Evolutionary conservation across 768 basidiomycete species (phyloP), one percentile per base, ranked within the genome.

Genomic region (Pholiota conissans): DNA sequence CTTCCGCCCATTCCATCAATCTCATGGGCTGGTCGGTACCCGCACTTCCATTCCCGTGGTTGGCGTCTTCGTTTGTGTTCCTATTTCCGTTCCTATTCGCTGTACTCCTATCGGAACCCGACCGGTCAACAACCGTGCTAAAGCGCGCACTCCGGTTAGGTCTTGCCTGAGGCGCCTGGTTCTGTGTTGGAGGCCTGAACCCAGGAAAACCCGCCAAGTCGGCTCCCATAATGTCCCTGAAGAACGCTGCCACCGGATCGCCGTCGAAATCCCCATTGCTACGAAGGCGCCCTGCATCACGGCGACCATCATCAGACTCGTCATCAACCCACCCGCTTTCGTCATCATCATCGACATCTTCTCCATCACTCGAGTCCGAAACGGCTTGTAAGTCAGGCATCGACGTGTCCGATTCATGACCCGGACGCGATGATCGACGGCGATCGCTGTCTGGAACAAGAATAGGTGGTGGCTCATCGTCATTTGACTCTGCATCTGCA

Each of bases 81-180:
- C 27, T 20, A 49, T 27, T 28, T 9, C 26, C 18, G 2, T 10
- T 20, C 27, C 5, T 22, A 27, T 11, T 20, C 7, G 30, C 30
- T 18, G 35, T 14, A 4, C 34, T 24, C 9, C 26, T 26, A n/a
- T 24, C 32, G 4, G 10, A 8, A n/a, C 18, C 26, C 32, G 55
- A 29, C 47, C 55, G 46, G 27, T 50, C 37, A 20, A 56, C 55
- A 14, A 50, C 48, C 3, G 55, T 56, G 48, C 55, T 56, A 30
- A 56, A 56, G 22, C 55, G 55, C 11, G 55, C 35, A 42, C 55
- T 49, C 28, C 22, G 34, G 20, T 22, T 35, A 11, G 48, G 48
- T 3, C 45, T 22, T 20, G 47, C 13, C 16, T 28, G 16, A 7
- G 47, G 16, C 14, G 37, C 27, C 8, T 34, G 16, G 5, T 8